phyloP scores from a whole-genome alignment of 345 rosid genomes.

The Alliaria petiolata region DNA sequence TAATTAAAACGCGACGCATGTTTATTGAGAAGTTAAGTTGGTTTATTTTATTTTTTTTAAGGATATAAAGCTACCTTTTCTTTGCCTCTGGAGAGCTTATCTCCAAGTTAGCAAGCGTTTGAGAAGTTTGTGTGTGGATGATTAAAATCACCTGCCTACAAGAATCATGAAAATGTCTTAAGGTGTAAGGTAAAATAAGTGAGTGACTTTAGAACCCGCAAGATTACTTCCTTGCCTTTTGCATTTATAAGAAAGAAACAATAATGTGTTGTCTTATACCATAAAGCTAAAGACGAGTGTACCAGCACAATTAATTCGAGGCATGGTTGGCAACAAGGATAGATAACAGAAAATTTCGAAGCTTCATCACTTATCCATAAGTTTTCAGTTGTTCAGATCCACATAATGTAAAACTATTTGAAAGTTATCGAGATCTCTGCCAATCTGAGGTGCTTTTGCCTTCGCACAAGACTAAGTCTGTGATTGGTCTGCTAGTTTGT shows the following conservation, averaged over 20 bases:
- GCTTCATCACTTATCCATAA: no score
- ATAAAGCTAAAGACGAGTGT: no score
- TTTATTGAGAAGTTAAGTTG: background rate
- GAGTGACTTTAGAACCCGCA: background rate
- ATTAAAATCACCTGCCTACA: constrained; percentile 86
- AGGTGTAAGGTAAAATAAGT: background rate
- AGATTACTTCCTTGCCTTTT: background rate
- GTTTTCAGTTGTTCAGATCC: no score
- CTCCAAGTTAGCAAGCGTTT: constrained; percentile 66
- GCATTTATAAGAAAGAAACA: background rate
- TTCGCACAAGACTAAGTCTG: background rate
- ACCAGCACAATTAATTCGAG: no score
- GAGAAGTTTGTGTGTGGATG: constrained; percentile 85
- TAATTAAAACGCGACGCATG: constrained; percentile 19
- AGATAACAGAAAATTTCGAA: no score
- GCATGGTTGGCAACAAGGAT: no score
- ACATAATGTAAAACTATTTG: background rate
- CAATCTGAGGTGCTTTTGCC: background rate
- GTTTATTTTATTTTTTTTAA: background rate
- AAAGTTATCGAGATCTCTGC: background rate
- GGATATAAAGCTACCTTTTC: constrained; percentile 51
- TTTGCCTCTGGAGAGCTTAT: constrained; percentile 74
- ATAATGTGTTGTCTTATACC: no score
- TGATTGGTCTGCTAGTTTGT: background rate
- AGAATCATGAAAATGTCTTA: background rate